Base-by-base conservation (phyloP, 371 early-diverging fungal genomes). In the Funneliformis caledonium region DNA sequence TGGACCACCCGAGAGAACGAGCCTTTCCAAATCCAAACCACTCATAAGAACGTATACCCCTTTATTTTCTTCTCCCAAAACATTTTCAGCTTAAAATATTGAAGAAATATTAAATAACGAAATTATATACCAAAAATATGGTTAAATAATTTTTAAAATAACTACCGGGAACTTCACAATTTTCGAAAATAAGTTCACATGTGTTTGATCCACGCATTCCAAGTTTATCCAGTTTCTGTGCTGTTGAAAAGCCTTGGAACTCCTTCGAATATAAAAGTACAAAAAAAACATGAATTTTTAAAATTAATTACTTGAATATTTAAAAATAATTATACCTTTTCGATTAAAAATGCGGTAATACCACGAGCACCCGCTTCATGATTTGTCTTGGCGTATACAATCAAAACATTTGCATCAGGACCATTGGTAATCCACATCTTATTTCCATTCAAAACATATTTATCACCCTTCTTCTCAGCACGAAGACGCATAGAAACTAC, bases 361-460 rank as follows among this genome's bases (percentile, higher is more conserved):
- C 96, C 96, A 78, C 92, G 90, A 26, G 96, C 92, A 5, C 95
- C 95, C 42, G 94, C 92, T 37, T 91, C 87, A 67, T 89, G 84
- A 74, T 95, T 89, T 5, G 97, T 97, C 88, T 97, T 97, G 50
- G 98, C 98, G 85, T 98, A 98, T 9, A 98, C 97, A 9, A 98
- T 95, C 78, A 98, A 84, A 2, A 93, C 93, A 84, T 98, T 92
- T 14, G 97, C 97, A 86, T 97, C 97, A 19, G 97, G 97, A 4
- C 98, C 98, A 87, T 98, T 98, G 60, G 99, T 98, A 85, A 98
- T 98, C 99, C 99, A 98, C 87, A 97, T 92, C 88, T 97, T 97
- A 83, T 92, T 95, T 1, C 96, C 96, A 80, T 95, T 96, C 73
- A 95, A 82, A 5, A 96, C 85, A 83, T 96, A 97, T 22, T 83